A percentile compares a stretch with the other conserved stretches of the same genome.
Conservation (phyloP, 192 early-diverging fungal species). For the Coemansia sp. region DNA sequence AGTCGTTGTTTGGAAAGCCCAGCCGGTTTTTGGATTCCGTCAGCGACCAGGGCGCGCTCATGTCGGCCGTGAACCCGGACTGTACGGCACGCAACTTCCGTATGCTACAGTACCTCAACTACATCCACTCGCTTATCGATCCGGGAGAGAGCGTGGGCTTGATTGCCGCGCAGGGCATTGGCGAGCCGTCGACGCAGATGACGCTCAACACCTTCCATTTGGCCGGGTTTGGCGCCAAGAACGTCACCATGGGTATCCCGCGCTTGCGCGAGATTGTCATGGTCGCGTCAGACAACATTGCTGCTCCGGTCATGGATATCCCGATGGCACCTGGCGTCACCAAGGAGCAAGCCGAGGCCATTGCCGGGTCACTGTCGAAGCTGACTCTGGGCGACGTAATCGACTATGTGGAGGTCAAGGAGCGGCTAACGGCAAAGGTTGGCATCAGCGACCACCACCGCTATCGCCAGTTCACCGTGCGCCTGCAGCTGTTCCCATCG, state of each 20-base stretch:
- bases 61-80: slow-evolving; percentile 55
- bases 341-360: slow-evolving; percentile 56
- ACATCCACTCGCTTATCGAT: slow-evolving; percentile 88
- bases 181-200: slow-evolving; percentile 99
- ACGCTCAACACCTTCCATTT: slow-evolving; percentile 99
- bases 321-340: slow-evolving; percentile 63
- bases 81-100: slow-evolving; percentile 75
- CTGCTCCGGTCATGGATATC: slow-evolving; percentile 92
- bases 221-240: slow-evolving; percentile 92
- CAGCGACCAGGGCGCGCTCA: slow-evolving; percentile 46
- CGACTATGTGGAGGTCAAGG: slow-evolving; percentile 78
- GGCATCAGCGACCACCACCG: slow-evolving; percentile 38
- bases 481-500: slow-evolving; percentile 78
- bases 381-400: slow-evolving; percentile 80
- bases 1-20: slow-evolving; percentile 44
- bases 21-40: slow-evolving; percentile 70
- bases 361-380: slow-evolving; percentile 67
- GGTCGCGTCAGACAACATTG: slow-evolving; percentile 85
- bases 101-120: slow-evolving; percentile 90
- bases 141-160: slow-evolving; percentile 98
- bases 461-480: slow-evolving; percentile 71
- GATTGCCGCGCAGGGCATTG: slow-evolving; percentile 94
- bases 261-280: slow-evolving; percentile 99
- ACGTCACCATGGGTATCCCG: slow-evolving; percentile 99
- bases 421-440: slow-evolving; percentile 58